These are phyloP conservation scores for Remersonia thermophila DNA, from an alignment of 2,329 filamentous ascomycete species.

Conservation along the genomic window DNA sequence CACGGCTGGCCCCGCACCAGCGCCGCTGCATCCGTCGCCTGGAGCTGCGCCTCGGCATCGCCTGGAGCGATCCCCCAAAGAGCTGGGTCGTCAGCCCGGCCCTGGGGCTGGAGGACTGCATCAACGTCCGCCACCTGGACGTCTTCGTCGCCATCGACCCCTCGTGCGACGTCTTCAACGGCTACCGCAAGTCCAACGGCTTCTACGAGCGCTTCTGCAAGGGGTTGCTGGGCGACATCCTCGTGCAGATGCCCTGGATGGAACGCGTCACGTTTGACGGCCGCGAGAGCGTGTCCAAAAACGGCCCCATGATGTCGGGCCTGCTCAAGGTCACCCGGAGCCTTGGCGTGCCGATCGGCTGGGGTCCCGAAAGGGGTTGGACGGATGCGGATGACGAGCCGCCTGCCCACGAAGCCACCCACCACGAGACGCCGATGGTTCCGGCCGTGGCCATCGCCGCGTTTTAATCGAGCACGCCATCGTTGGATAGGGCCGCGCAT, in stretches of 20 bases:
- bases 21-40: slow-evolving; percentile 49
- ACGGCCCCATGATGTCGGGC: slow-evolving; percentile 50
- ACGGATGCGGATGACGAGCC: slow-evolving; percentile 37
- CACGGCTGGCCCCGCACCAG: slow-evolving; percentile 49
- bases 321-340: slow-evolving; percentile 41
- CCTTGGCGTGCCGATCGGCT: slow-evolving; percentile 43
- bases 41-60: slow-evolving; percentile 60
- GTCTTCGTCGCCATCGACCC: slow-evolving; percentile 65
- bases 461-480: no score
- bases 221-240: slow-evolving; percentile 41
- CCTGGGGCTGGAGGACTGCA: slow-evolving; percentile 52
- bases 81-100: slow-evolving; percentile 57
- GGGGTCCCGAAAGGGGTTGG: slow-evolving; percentile 59
- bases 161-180: slow-evolving; percentile 52
- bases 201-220: slow-evolving; percentile 60
- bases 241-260: slow-evolving; percentile 45
- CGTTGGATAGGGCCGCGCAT: no score
- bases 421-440: no score
- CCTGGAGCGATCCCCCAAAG: slow-evolving; percentile 57
- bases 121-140: slow-evolving; percentile 44
- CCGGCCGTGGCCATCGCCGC: slow-evolving; percentile 1
- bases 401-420: background rate
- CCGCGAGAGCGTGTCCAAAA: slow-evolving; percentile 51
- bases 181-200: slow-evolving; percentile 51
- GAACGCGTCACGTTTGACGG: slow-evolving; percentile 56